Evolutionary conservation across 495 filamentous ascomycete genomes (phyloP).

Genomic region (Aspergillus cavernicola): DNA sequence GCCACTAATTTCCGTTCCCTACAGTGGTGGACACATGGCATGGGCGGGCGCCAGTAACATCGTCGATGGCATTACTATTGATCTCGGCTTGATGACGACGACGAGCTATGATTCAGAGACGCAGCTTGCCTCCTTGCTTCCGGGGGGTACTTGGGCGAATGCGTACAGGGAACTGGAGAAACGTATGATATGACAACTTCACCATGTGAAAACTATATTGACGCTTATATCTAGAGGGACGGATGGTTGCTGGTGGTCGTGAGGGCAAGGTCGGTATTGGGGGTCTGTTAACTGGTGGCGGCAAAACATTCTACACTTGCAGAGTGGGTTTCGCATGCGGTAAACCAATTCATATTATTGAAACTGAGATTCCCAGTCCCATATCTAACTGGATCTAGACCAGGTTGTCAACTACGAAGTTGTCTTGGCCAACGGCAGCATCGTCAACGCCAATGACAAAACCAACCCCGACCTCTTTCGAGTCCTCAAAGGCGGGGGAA

Average conservation of each 20-base stretch:
- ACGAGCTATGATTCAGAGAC: background rate
- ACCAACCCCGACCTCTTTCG: constrained; percentile 26
- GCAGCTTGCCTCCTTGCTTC: background rate
- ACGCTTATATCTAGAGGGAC: background rate
- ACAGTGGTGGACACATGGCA: background rate
- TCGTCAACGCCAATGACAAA: constrained; percentile 38
- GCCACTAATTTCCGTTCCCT: background rate
- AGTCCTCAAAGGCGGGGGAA: constrained; percentile 24
- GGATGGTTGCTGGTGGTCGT: background rate
- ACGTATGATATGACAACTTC: too few species aligned
- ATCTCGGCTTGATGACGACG: background rate
- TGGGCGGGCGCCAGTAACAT: background rate
- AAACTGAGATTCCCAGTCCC: background rate
- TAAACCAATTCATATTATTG: background rate
- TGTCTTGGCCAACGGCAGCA: constrained; percentile 39
- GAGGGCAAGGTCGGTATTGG: background rate
- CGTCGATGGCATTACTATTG: background rate
- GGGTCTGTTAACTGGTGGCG: background rate
- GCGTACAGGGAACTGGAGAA: background rate
- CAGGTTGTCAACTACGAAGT: constrained; percentile 7
- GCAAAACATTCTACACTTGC: background rate
- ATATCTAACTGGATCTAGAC: background rate
- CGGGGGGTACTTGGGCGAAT: background rate
- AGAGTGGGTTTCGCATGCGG: constrained; percentile 6
- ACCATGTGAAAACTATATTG: too few species aligned